phyloP scores from a whole-genome alignment of 2,329 filamentous ascomycete genomes.

The Dryadomyces quercivorus region DNA sequence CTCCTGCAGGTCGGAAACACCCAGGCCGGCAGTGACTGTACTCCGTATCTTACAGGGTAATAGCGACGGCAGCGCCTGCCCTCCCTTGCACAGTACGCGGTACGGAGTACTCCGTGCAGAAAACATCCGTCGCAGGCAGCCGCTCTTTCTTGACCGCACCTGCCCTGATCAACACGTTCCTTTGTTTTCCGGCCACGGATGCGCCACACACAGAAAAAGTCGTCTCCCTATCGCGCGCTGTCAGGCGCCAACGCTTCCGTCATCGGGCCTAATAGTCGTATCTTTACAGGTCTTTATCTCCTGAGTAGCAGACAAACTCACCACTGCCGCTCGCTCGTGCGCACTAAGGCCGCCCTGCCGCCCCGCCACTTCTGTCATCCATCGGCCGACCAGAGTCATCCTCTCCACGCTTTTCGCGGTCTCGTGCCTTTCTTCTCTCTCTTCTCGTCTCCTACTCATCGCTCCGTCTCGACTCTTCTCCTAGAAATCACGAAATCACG shows the following conservation, averaged over 20 bases:
- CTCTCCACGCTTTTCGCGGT: neutral
- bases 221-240: neutral
- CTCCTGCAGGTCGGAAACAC: neutral
- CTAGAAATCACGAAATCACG: too few relatives aligned
- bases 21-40: too few relatives aligned
- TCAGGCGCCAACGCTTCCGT: slow-evolving; percentile 2
- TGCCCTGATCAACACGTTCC: neutral
- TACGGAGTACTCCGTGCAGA: too few relatives aligned
- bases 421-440: neutral
- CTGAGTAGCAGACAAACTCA: neutral
- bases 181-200: neutral
- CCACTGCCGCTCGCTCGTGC: neutral
- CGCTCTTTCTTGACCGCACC: neutral
- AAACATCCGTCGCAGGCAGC: too few relatives aligned
- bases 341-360: neutral
- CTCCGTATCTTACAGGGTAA: too few relatives aligned
- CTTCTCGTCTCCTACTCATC: neutral
- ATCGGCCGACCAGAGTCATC: slow-evolving; percentile 1
- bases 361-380: slow-evolving; percentile 5
- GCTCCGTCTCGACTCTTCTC: neutral
- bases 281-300: neutral
- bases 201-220: neutral
- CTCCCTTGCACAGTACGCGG: too few relatives aligned
- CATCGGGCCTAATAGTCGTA: neutral
- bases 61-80: too few relatives aligned